phyloP scores from a whole-genome alignment of 768 basidiomycete species.

The Mrakia gelida region DNA sequence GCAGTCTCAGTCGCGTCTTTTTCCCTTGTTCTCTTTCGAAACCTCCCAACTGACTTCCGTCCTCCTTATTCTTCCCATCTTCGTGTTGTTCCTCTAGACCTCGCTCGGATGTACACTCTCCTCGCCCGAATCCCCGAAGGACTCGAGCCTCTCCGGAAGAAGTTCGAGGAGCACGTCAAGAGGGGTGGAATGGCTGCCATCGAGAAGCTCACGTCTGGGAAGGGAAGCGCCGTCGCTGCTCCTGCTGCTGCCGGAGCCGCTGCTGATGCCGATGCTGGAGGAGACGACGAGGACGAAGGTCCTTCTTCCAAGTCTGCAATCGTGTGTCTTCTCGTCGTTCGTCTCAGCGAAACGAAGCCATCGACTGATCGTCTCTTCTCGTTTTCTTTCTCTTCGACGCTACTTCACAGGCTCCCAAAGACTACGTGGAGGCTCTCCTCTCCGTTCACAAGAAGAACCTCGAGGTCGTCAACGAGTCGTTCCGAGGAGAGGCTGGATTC shows the following conservation, averaged over 20 bases:
- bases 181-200: conserved; percentile 77
- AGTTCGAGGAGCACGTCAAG: conserved; percentile 95
- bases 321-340: conserved; percentile 3
- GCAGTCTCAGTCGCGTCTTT: conserved; percentile 4
- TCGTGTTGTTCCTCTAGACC: conserved; percentile 50
- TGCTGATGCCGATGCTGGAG: conserved; percentile 40
- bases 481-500: conserved; percentile 88
- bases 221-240: conserved; percentile 33
- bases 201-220: conserved; percentile 54
- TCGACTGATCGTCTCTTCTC: not conserved
- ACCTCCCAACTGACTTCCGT: not conserved
- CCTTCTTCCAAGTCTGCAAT: conserved; percentile 6
- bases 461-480: conserved; percentile 80
- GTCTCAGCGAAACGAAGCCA: no score
- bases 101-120: conserved; percentile 92
- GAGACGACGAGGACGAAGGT: conserved; percentile 26
- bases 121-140: conserved; percentile 85
- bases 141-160: conserved; percentile 81
- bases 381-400: no score
- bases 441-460: conserved; percentile 89
- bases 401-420: conserved; percentile 65
- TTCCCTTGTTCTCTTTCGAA: no score
- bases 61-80: not conserved
- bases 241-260: not conserved
- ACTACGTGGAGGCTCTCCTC: conserved; percentile 86